These are phyloP conservation scores for Debaryomyces hansenii DNA, from an alignment of 805 yeast genomes.

Conservation along the genomic window DNA sequence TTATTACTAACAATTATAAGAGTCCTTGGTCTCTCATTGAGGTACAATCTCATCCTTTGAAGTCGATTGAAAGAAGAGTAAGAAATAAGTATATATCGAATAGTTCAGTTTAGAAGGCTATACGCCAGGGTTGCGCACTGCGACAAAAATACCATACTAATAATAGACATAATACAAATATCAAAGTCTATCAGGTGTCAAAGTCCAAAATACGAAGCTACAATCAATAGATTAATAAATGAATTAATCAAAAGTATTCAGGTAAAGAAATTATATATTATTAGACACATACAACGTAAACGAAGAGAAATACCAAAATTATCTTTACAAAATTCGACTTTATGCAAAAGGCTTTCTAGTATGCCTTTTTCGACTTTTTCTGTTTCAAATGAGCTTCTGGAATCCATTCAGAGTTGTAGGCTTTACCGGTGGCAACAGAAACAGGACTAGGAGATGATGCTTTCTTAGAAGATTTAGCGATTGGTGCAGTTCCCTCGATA, in stretches of 20 bases:
- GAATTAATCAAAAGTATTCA: too few relatives aligned
- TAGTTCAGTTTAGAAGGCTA: too few relatives aligned
- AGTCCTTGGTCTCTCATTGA: constrained; percentile 66
- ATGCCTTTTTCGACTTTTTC: constrained; percentile 30
- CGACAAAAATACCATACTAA: too few relatives aligned
- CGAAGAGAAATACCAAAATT: too few relatives aligned
- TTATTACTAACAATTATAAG: constrained; percentile 58
- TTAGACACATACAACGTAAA: too few relatives aligned
- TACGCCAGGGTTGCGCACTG: too few relatives aligned
- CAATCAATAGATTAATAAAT: too few relatives aligned
- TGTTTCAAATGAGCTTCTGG: constrained; percentile 53
- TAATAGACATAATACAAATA: too few relatives aligned
- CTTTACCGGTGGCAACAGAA: constrained; percentile 17
- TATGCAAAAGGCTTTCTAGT: constrained; percentile 5
- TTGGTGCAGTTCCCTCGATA: constrained; percentile 38
- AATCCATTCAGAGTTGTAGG: constrained; percentile 50
- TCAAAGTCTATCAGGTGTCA: too few relatives aligned
- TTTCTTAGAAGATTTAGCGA: constrained; percentile 22
- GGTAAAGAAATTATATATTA: too few relatives aligned
- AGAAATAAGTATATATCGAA: not conserved
- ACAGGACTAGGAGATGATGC: constrained; percentile 18
- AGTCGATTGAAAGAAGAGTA: not conserved
- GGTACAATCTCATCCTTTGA: constrained; percentile 55
- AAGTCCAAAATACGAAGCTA: too few relatives aligned
- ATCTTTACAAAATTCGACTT: too few relatives aligned